phyloP scores from a whole-genome alignment of 2,329 filamentous ascomycete species.

The Coleophoma cylindrospora region DNA sequence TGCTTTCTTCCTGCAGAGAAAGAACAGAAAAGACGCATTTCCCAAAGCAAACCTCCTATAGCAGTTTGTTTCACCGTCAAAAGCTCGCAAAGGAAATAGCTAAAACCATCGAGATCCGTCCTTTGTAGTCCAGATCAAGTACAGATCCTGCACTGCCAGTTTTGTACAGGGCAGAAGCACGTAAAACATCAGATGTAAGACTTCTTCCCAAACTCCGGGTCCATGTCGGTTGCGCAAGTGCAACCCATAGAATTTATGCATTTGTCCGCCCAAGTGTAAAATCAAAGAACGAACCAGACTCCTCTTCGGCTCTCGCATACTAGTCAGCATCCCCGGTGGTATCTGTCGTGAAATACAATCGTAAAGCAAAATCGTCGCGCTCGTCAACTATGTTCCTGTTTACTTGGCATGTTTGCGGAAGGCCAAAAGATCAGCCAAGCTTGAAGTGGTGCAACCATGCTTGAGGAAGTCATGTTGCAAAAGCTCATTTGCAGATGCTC shows the following conservation, averaged over 20 bases:
- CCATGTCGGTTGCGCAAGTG: not conserved
- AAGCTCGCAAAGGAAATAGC: no score
- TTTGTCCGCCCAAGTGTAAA: not conserved
- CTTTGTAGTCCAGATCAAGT: not conserved
- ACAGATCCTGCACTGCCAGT: not conserved
- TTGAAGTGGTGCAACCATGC: conserved; percentile 78
- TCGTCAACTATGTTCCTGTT: conserved; percentile 2
- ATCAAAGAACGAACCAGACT: not conserved
- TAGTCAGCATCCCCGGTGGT: not conserved
- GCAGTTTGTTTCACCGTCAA: no score
- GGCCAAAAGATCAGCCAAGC: conserved; percentile 79
- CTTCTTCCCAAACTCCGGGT: not conserved
- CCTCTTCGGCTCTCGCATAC: not conserved
- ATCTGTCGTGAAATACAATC: not conserved
- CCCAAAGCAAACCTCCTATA: no score
- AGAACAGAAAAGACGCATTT: not conserved
- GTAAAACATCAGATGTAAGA: not conserved
- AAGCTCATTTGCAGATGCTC: conserved; percentile 86
- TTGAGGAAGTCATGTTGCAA: conserved; percentile 91
- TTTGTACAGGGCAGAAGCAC: not conserved
- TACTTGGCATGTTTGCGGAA: conserved; percentile 75
- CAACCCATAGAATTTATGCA: not conserved
- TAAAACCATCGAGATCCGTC: not conserved
- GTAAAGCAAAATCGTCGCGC: not conserved
- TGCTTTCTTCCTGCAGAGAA: not conserved